Base-by-base conservation (phyloP, 352 stramenopile genomes). In the Phytopythium chamaehyphon region DNA sequence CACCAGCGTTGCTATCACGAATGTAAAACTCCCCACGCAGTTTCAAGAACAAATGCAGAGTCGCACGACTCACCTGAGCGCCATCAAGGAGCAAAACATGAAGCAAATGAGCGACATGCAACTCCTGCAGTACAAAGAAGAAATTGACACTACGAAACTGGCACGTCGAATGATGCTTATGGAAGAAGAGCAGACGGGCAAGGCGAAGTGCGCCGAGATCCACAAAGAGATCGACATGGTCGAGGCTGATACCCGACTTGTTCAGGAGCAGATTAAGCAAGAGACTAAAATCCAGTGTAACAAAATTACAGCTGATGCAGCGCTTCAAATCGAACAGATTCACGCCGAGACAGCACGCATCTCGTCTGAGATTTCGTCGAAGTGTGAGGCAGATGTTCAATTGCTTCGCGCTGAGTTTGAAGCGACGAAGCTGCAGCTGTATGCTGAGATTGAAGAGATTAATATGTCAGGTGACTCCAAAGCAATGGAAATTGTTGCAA, bases 81-180 rank as follows among this genome's bases (percentile, higher is more conserved):
- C 78, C 22, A 80, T 87, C 62, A 80, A 83, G 47, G 71, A 87
- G 59, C 71, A 90, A 50, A 83, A 76, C 37, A 90, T 92, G 81
- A 83, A 92, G 61, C 81, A 88, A 47, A 72, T 88, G 57, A 79
- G 62, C 47, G 76, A 82, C 63, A 87, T 92, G 81, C 74, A 87
- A 47, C 67, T 83, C 65, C 61, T 93, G 48, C 61, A 70, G 26
- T 76, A 77, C 61, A 76, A 76, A 54, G 70, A 82, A 37, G 69
- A 74, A 54, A 70, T 79, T 40, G 66, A 83, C 43, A 76, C 69
- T 48, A 76, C 68, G 38, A 80, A 86, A 35, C 55, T 86, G 36
- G 66, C 76, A 42, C 73, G 76, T 38, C 54, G 47, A n/a, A 75
- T 83, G 68, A 73, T 76, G 59, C 62, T 61, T 15, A 79, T 76